Base-by-base conservation (phyloP, 2,329 filamentous ascomycete species). In the Metarhizium guizhouense region DNA sequence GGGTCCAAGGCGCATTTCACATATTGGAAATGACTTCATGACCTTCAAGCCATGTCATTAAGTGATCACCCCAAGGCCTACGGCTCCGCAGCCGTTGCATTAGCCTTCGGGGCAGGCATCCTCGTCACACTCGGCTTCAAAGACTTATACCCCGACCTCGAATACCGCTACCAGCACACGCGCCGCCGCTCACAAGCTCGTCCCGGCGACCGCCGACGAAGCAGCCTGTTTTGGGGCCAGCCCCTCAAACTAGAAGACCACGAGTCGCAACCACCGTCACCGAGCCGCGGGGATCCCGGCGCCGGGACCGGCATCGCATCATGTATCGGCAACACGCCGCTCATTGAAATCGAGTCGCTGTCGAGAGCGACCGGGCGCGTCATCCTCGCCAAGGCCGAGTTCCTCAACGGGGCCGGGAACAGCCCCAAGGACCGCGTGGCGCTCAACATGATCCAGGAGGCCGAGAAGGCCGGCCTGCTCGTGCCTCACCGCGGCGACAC, bases 351-450 rank as follows among this genome's bases (percentile, higher is more conserved):
- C 68, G 87, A 85, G 62, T 92, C 88, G 42, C 80, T 99, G 29
- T 95, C 89, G 3, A 84, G 88, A 50, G 90, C 86, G 18, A 96
- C 94, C 4, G 91, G 91, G 20, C 91, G 94, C 65, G 85, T 85
- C 45, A 95, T 99, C 65, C 77, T 97, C 40, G 94, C 87, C 61
- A 99, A 99, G 73, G 91, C 91, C 51, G 94, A 99, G 80, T 95
- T 95, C 67, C 81, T 99, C 54, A 97, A 99, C 73, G 94, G 92
- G 52, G 93, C 92, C 3, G 94, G 94, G 16, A 89, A 90, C 64
- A 94, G 88, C 63, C 92, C 94, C 45, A 99, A 99, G 72, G 94
- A 99, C 72, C 84, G 94, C 54, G 94, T 99, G 14, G 94, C 94
- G 1, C 79, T 97, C 42, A 88, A 82, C 72, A 95, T 97, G 78